These are phyloP conservation scores for Penicillium desertorum DNA, from an alignment of 495 filamentous ascomycete genomes.

Conservation along the genomic window DNA sequence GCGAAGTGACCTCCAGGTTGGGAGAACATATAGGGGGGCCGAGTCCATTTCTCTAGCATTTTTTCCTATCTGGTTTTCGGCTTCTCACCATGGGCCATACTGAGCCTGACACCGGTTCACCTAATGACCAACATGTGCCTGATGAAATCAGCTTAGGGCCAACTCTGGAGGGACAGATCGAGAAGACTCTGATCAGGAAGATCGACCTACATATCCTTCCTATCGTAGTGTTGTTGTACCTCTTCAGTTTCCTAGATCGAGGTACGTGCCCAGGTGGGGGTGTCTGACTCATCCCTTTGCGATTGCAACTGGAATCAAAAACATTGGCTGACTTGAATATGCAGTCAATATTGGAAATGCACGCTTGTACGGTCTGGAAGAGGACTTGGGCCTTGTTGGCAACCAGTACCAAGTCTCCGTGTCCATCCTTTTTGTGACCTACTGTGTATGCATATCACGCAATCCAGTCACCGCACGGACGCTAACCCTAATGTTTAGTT, in stretches of 20 bases:
- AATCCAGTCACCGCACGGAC: background rate
- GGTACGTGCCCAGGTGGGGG: conserved; percentile 22
- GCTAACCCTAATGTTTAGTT: conserved; percentile 25
- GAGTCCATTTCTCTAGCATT: background rate
- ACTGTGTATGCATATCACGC: conserved; percentile 43
- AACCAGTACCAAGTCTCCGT: conserved; percentile 70
- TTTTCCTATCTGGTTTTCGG: background rate
- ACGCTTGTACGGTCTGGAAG: conserved; percentile 64
- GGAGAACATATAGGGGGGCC: background rate
- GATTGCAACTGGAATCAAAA: background rate
- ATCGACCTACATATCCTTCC: conserved; percentile 62
- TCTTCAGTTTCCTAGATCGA: conserved; percentile 67
- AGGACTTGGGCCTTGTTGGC: conserved; percentile 59
- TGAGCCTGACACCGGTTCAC: background rate
- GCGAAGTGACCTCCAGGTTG: no score
- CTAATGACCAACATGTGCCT: conserved; percentile 5
- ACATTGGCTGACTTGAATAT: conserved; percentile 18
- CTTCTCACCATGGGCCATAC: conserved; percentile 1
- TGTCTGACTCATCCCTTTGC: conserved; percentile 17
- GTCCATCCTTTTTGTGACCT: conserved; percentile 73
- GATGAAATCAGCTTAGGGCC: conserved; percentile 20
- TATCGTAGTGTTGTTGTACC: conserved; percentile 59
- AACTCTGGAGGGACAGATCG: conserved; percentile 38
- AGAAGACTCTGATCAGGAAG: conserved; percentile 50
- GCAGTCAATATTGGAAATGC: conserved; percentile 79